Percentiles rank a stretch among this genome's conserved stretches.
phyloP scores from a whole-genome alignment of 352 stramenopile genomes.

The Globisporangium emineosum region DNA sequence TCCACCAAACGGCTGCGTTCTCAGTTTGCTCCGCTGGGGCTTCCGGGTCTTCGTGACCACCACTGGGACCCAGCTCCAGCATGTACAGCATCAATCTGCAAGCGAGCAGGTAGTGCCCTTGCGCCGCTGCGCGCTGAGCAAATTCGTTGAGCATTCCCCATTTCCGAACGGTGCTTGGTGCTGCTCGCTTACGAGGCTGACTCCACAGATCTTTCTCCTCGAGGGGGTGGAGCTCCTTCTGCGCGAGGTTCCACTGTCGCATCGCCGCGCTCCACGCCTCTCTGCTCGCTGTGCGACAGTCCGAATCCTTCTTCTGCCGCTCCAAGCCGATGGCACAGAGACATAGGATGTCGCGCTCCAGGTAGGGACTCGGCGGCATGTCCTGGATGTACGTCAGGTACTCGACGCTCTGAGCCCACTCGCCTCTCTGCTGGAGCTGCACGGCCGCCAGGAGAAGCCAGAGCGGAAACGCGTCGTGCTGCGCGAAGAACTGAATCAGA shows the following conservation, averaged over 20 bases:
- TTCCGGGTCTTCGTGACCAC: constrained; percentile 1
- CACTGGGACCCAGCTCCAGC: constrained; percentile 24
- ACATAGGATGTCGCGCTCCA: constrained; percentile 55
- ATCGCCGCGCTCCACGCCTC: constrained; percentile 63
- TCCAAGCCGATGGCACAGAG: constrained; percentile 60
- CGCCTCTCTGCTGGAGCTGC: constrained; percentile 51
- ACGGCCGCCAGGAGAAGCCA: constrained; percentile 62
- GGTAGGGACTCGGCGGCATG: constrained; percentile 41
- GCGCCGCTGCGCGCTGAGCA: constrained; percentile 30
- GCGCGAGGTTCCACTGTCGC: constrained; percentile 48
- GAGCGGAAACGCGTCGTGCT: constrained; percentile 38
- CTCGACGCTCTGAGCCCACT: constrained; percentile 50
- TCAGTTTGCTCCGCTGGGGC: constrained; percentile 11
- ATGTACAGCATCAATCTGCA: constrained; percentile 44
- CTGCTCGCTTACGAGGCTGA: not conserved
- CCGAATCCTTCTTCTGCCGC: constrained; percentile 15
- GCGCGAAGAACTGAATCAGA: constrained; percentile 59
- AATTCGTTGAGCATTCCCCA: constrained; percentile 55
- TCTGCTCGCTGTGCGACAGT: constrained; percentile 16
- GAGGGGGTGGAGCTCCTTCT: constrained; percentile 21
- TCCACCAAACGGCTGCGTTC: constrained; percentile 37
- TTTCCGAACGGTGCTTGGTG: constrained; percentile 24
- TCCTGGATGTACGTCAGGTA: constrained; percentile 66
- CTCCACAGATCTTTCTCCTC: not conserved
- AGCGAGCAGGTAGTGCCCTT: constrained; percentile 58